Percentiles rank a stretch among this genome's conserved stretches.
Conservation (phyloP, 2,329 filamentous ascomycete genomes). For the Ascochyta fabae region DNA sequence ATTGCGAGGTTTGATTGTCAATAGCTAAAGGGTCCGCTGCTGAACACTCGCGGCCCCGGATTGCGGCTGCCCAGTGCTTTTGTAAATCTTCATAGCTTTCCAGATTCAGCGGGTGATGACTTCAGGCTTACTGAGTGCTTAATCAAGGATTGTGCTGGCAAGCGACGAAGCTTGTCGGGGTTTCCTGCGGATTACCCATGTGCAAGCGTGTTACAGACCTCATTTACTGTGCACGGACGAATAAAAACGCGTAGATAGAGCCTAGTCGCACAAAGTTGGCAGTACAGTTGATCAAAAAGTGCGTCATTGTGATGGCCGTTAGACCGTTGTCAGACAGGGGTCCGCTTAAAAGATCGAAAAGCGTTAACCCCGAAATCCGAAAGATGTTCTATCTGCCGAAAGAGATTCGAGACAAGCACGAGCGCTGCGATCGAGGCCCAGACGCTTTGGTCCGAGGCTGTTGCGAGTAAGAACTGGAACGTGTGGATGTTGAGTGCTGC, state of each 20-base stretch:
- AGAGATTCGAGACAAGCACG: background rate
- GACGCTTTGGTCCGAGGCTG: background rate
- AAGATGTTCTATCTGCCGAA: constrained; percentile 3
- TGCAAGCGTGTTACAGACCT: background rate
- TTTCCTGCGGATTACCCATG: constrained; percentile 10
- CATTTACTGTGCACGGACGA: background rate
- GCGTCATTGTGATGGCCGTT: constrained; percentile 17
- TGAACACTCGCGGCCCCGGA: background rate
- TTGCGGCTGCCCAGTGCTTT: constrained; percentile 4
- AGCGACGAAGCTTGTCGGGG: constrained; percentile 6
- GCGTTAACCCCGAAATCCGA: constrained; percentile 4
- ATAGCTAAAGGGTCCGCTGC: background rate
- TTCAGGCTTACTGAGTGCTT: constrained; percentile 9
- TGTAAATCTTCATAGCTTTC: background rate
- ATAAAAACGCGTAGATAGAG: background rate
- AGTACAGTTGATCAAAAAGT: background rate
- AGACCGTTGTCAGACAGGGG: constrained; percentile 7
- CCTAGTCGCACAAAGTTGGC: constrained; percentile 1
- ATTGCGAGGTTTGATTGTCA: constrained; percentile 21
- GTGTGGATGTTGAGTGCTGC: background rate
- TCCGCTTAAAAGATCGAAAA: constrained; percentile 1
- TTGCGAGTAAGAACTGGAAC: background rate
- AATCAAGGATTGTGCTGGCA: constrained; percentile 3
- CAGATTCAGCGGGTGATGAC: constrained; percentile 15
- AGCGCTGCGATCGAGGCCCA: background rate